phyloP scores from a whole-genome alignment of 768 basidiomycete genomes.

The Collybia sp. region DNA sequence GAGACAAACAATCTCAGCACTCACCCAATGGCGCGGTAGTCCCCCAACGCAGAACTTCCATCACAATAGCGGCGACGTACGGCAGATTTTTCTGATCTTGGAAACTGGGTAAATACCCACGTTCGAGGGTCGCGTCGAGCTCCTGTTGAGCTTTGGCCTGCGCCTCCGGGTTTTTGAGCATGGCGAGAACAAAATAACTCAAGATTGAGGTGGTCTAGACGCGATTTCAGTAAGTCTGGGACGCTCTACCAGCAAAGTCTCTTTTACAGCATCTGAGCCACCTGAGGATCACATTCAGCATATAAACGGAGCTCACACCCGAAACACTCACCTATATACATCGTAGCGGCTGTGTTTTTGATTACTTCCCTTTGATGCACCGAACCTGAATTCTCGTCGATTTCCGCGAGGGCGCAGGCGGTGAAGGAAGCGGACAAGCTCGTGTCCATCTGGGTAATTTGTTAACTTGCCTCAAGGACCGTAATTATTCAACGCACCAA shows the following conservation, averaged over 20 bases:
- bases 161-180: constrained; percentile 21
- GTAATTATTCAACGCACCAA: constrained; percentile 4
- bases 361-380: constrained; percentile 7
- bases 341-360: constrained; percentile 9
- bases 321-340: constrained; percentile 11
- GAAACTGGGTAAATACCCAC: constrained; percentile 19
- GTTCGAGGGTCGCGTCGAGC: constrained; percentile 21
- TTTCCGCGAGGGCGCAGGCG: not conserved
- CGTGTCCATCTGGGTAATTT: not conserved
- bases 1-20: not conserved
- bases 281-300: not conserved
- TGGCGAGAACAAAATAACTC: constrained; percentile 15
- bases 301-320: not conserved
- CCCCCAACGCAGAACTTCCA: constrained; percentile 22
- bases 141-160: constrained; percentile 21
- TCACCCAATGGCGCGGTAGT: constrained; percentile 16
- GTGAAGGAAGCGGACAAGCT: not conserved
- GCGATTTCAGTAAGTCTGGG: not conserved
- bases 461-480: not conserved
- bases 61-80: constrained; percentile 26
- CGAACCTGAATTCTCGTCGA: constrained; percentile 3
- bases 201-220: constrained; percentile 15
- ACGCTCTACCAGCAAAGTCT: too few relatives aligned
- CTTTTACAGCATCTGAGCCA: not conserved
- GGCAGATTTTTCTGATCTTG: constrained; percentile 18